Evolutionary conservation across 495 filamentous ascomycete species (phyloP).

Genomic region (Penicillium ucsense): DNA sequence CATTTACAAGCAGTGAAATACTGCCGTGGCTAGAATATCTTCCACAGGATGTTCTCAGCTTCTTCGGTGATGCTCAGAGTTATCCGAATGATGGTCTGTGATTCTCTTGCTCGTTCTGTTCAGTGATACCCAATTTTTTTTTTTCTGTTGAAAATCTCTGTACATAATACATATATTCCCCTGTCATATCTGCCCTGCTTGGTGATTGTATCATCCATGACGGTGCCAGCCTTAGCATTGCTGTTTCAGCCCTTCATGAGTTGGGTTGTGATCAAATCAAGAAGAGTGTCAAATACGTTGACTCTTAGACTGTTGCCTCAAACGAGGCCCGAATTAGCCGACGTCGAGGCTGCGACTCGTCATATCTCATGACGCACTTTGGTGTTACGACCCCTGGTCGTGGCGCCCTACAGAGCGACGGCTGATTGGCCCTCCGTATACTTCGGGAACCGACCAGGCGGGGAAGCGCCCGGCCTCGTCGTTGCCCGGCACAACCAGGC

Average conservation of each 20-base stretch:
- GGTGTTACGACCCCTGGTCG: neutral
- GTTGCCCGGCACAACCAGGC: slow-evolving; percentile 26
- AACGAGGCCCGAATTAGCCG: too few relatives aligned
- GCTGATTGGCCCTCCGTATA: neutral
- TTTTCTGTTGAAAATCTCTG: neutral
- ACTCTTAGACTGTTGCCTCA: too few relatives aligned
- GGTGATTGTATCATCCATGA: too few relatives aligned
- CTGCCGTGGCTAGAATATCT: slow-evolving; percentile 61
- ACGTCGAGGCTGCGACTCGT: too few relatives aligned
- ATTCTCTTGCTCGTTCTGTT: slow-evolving; percentile 16
- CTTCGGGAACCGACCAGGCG: neutral
- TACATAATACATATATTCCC: slow-evolving; percentile 5
- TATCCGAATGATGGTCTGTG: slow-evolving; percentile 28
- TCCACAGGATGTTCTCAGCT: slow-evolving; percentile 52
- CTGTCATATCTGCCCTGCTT: slow-evolving; percentile 3
- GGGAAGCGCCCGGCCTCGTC: neutral
- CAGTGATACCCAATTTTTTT: slow-evolving; percentile 6
- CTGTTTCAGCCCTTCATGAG: too few relatives aligned
- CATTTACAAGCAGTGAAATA: slow-evolving; percentile 45
- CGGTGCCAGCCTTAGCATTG: too few relatives aligned
- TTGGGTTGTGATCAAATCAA: too few relatives aligned
- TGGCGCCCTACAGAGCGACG: neutral
- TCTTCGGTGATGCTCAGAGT: slow-evolving; percentile 38
- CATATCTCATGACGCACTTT: neutral
- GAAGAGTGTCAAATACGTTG: too few relatives aligned